Conservation (phyloP, 805 yeast genomes). For the Kodamaea jinghongensis region DNA sequence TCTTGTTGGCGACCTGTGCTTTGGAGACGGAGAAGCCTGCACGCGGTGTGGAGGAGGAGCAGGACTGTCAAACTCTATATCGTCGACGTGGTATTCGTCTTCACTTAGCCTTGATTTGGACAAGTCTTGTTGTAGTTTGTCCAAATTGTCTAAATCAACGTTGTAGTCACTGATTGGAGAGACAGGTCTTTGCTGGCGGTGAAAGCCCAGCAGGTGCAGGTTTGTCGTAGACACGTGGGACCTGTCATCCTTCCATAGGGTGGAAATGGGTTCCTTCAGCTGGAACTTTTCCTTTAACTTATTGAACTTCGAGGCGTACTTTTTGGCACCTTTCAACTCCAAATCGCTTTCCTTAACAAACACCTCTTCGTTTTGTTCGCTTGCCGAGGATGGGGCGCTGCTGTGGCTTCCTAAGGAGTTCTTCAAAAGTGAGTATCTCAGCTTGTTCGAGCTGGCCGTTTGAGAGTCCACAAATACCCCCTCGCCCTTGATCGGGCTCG, state of each 20-base stretch:
- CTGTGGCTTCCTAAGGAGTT: constrained; percentile 5
- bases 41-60: constrained; percentile 23
- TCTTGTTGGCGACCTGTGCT: no score
- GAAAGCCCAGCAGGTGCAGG: neutral
- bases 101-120: neutral
- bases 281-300: constrained; percentile 33
- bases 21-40: no score
- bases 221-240: constrained; percentile 4
- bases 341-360: constrained; percentile 11
- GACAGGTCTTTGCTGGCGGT: constrained; percentile 8
- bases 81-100: constrained; percentile 13
- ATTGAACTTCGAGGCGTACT: constrained; percentile 26
- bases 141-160: constrained; percentile 8
- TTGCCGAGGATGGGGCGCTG: constrained; percentile 7
- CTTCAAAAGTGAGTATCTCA: neutral
- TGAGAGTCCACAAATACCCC: constrained; percentile 8
- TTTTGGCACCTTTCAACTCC: constrained; percentile 17
- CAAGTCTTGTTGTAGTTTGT: constrained; percentile 8
- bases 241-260: constrained; percentile 19
- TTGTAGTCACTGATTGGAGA: constrained; percentile 24
- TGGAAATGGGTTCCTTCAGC: constrained; percentile 33
- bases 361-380: constrained; percentile 9
- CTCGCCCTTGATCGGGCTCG: constrained; percentile 1
- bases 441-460: neutral
- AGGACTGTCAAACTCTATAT: constrained; percentile 17